Evolutionary conservation across 139 green algal genomes (phyloP).

Genomic region (Ettlia oleoabundans): DNA sequence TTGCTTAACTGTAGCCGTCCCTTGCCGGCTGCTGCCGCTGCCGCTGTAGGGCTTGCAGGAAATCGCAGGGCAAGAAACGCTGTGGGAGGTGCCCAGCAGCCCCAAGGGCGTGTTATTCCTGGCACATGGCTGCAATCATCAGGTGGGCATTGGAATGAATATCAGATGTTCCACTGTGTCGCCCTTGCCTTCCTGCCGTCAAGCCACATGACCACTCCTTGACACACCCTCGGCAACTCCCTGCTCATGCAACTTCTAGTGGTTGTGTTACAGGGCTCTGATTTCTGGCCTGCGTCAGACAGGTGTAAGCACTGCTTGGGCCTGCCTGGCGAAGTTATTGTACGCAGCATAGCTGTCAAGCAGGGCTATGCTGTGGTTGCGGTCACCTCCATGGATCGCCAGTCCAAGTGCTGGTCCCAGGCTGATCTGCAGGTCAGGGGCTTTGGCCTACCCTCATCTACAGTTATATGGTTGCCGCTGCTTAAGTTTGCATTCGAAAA

Average conservation of each 20-base stretch:
- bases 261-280: too few relatives aligned
- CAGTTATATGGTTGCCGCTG: too few relatives aligned
- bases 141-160: too few relatives aligned
- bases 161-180: too few relatives aligned
- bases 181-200: too few relatives aligned
- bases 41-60: background rate
- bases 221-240: too few relatives aligned
- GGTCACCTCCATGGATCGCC: background rate
- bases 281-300: background rate
- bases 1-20: too few relatives aligned
- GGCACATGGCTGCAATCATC: slow-evolving; percentile 68
- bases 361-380: background rate
- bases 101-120: background rate
- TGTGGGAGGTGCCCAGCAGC: background rate
- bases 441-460: background rate
- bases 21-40: too few relatives aligned
- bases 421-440: background rate
- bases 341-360: background rate
- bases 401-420: background rate
- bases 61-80: background rate
- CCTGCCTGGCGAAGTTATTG: background rate
- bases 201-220: too few relatives aligned
- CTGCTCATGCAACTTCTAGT: too few relatives aligned
- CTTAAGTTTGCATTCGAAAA: too few relatives aligned
- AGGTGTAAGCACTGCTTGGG: background rate